Base-by-base conservation (phyloP, 2,329 filamentous ascomycete genomes). In the Aspergillus quadricinctus region DNA sequence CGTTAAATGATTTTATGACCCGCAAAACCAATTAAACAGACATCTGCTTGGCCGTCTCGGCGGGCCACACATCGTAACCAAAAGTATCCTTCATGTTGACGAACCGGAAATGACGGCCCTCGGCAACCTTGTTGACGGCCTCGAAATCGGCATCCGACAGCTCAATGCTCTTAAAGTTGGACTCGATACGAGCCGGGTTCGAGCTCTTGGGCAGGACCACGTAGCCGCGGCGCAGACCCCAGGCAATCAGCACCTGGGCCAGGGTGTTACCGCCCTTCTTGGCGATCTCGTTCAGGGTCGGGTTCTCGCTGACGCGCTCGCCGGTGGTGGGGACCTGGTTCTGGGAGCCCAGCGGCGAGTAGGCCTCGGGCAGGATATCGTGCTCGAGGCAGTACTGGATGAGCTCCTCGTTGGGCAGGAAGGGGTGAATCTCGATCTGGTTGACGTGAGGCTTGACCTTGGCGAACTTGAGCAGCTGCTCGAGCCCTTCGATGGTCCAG, bases 71-170 rank as follows among this genome's bases (percentile, higher is more conserved):
- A 64, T 90, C 80, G 69, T 88, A 89, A 6, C 88, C 88, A 71
- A 90, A 90, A 1, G 86, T 89, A 62, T 89, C 87, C 80, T 89
- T 90, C 88, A 90, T 90, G 77, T 91, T 90, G 57, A 91, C 88
- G 67, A 91, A 90, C 40, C 88, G 83, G 27, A 81, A 83, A 72
- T 88, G 84, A 52, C 87, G 80, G 37, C 84, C 84, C 69, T 83
- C 79, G 1, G 87, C 86, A 7, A 90, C 86, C 59, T 78, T 68
- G 73, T 88, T 81, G 53, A 88, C 79, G 14, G 80, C 84, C 59
- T 79, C 76, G 65, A 86, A 81, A 62, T 87, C 82, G 54, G 80
- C 78, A 41, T 81, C 77, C 48, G 76, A 74, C 57, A 90, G 76
- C 66, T 82, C 74, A 29, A 86, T 85, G 59, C 82, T 80, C 68